A percentile compares a stretch with the other conserved stretches of the same genome.
phyloP scores from a whole-genome alignment of 768 basidiomycete species.

The Crassisporium funariophilum region DNA sequence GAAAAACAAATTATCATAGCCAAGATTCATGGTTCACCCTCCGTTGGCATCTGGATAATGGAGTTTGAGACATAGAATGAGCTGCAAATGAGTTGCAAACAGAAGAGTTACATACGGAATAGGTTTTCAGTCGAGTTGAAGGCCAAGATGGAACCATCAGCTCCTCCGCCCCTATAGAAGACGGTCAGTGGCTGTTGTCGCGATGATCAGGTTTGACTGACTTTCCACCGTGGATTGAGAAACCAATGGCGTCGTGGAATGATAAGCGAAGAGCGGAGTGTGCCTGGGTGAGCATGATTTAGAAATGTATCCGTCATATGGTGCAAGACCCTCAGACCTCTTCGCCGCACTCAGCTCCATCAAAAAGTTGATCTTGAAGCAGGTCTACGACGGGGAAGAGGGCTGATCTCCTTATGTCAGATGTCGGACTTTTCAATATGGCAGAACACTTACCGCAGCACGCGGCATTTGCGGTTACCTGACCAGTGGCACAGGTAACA shows the following conservation, averaged over 20 bases:
- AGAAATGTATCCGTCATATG: neutral
- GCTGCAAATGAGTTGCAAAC: neutral
- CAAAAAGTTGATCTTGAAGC: slow-evolving; percentile 32
- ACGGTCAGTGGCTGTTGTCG: neutral
- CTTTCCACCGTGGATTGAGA: slow-evolving; percentile 21
- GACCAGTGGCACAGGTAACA: slow-evolving; percentile 26
- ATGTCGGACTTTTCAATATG: neutral
- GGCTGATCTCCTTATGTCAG: slow-evolving; percentile 5
- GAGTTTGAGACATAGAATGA: slow-evolving; percentile 12
- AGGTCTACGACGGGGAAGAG: slow-evolving; percentile 26
- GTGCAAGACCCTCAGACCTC: slow-evolving; percentile 26
- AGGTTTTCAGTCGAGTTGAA: slow-evolving; percentile 27
- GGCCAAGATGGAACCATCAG: slow-evolving; percentile 29
- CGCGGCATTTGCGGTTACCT: slow-evolving; percentile 23
- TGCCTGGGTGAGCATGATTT: neutral
- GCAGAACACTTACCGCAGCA: slow-evolving; percentile 21
- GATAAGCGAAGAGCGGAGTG: slow-evolving; percentile 22
- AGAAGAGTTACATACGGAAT: slow-evolving; percentile 22
- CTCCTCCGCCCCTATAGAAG: slow-evolving; percentile 25
- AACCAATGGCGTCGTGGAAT: slow-evolving; percentile 27
- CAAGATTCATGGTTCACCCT: slow-evolving; percentile 19
- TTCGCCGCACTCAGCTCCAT: slow-evolving; percentile 34
- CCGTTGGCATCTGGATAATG: slow-evolving; percentile 13
- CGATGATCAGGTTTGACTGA: neutral
- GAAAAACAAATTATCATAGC: too few species aligned